A percentile compares a stretch with the other conserved stretches of the same genome.
These are phyloP conservation scores for Wallacemonas rigidus DNA, from an alignment of 208 protist species.

Conservation along the genomic window DNA sequence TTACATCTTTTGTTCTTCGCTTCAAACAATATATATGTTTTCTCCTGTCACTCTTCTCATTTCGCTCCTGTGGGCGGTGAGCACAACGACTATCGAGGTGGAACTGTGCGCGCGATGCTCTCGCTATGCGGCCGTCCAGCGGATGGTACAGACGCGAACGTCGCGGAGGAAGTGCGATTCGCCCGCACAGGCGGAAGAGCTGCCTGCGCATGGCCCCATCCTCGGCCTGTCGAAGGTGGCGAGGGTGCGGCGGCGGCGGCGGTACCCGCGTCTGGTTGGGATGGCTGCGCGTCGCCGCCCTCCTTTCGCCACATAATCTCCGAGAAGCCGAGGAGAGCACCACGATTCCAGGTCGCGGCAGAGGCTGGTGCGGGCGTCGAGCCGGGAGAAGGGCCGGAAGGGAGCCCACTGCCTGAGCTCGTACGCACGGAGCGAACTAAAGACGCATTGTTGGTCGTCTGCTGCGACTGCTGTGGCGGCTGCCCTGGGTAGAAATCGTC, in stretches of 20 bases:
- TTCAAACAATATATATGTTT: background rate
- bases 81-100: background rate
- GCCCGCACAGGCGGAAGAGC: background rate
- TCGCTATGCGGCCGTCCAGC: background rate
- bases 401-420: background rate
- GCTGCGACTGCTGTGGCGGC: background rate
- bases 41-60: constrained; percentile 2
- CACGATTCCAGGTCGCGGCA: constrained; percentile 2
- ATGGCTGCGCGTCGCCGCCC: background rate
- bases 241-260: background rate
- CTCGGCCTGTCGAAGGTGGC: background rate
- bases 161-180: background rate
- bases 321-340: constrained; percentile 24
- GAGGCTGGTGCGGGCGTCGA: background rate
- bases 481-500: constrained; percentile 2
- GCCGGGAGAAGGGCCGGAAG: background rate
- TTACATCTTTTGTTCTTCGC: too few relatives aligned
- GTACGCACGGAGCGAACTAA: too few relatives aligned
- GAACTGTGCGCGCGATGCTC: background rate
- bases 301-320: constrained; percentile 34
- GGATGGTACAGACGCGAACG: background rate
- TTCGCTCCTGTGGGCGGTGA: too few relatives aligned
- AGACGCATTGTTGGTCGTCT: background rate
- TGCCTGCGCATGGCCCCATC: background rate
- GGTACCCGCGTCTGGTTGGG: background rate